These are phyloP conservation scores for Alternaria ventricosa DNA, from an alignment of 2,329 filamentous ascomycete genomes.

Conservation along the genomic window DNA sequence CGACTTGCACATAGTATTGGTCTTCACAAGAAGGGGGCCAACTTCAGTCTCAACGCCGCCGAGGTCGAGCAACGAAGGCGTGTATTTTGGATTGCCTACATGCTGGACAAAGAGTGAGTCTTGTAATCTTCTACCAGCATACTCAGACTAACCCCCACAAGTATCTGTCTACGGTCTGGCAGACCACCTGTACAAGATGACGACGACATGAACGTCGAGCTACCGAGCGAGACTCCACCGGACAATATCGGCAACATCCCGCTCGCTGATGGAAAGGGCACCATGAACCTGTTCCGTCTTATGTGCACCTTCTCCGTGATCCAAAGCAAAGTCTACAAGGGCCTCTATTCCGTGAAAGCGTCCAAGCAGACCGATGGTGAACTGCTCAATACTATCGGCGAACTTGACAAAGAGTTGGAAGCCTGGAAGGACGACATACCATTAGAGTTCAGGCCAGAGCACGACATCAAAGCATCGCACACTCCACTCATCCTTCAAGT, in stretches of 20 bases:
- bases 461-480: slow-evolving; percentile 92
- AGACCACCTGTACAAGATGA: slow-evolving; percentile 75
- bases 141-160: slow-evolving; percentile 35
- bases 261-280: slow-evolving; percentile 83
- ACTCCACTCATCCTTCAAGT: slow-evolving; percentile 94
- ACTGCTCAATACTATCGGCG: slow-evolving; percentile 91
- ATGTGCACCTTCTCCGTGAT: slow-evolving; percentile 93
- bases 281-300: slow-evolving; percentile 91
- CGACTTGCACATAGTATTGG: slow-evolving; percentile 92
- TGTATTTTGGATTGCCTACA: slow-evolving; percentile 79
- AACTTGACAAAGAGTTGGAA: slow-evolving; percentile 82
- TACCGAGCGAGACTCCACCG: slow-evolving; percentile 86
- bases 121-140: not conserved
- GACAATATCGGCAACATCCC: slow-evolving; percentile 97
- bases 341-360: slow-evolving; percentile 89
- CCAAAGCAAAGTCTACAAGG: slow-evolving; percentile 92
- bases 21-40: slow-evolving; percentile 88
- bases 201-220: slow-evolving; percentile 92
- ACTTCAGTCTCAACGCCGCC: slow-evolving; percentile 90
- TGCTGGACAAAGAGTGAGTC: slow-evolving; percentile 72
- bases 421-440: slow-evolving; percentile 97
- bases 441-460: slow-evolving; percentile 93
- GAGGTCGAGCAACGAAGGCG: slow-evolving; percentile 90
- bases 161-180: slow-evolving; percentile 74
- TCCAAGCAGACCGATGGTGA: slow-evolving; percentile 92